phyloP scores from a whole-genome alignment of 306 rosid genomes.

The Sicyos baderoa region DNA sequence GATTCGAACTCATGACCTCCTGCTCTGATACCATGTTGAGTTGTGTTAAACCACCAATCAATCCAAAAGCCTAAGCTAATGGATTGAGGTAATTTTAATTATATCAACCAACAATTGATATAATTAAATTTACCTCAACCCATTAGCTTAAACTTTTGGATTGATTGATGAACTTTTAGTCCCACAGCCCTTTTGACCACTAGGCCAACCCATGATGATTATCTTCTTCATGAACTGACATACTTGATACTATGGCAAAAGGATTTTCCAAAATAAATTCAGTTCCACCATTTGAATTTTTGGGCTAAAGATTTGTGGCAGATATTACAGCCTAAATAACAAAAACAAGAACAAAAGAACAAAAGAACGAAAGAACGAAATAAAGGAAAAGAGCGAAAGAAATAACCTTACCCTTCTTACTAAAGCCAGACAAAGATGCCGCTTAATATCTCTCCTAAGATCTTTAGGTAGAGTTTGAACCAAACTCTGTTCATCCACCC shows the following conservation, averaged over 20 bases:
- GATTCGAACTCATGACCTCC: too few relatives aligned
- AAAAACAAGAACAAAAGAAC: neutral
- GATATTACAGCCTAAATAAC: neutral
- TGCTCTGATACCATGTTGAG: too few relatives aligned
- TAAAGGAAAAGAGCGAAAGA: neutral
- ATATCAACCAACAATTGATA: too few relatives aligned
- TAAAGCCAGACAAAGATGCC: slow-evolving; percentile 93
- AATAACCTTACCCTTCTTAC: slow-evolving; percentile 81
- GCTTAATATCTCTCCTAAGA: slow-evolving; percentile 91
- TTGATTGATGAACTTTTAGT: too few relatives aligned
- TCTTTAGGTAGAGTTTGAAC: slow-evolving; percentile 95
- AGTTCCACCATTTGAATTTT: neutral
- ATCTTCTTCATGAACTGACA: neutral
- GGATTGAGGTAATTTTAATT: too few relatives aligned
- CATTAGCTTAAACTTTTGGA: too few relatives aligned
- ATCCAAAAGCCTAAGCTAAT: too few relatives aligned
- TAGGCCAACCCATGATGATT: too few relatives aligned
- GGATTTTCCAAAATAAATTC: neutral
- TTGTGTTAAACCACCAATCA: too few relatives aligned
- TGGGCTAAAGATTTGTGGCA: neutral
- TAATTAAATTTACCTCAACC: too few relatives aligned
- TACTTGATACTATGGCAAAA: neutral
- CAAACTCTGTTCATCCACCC: slow-evolving; percentile 80
- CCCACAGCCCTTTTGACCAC: too few relatives aligned
- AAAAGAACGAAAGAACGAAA: neutral